Evolutionary conservation across 2,329 filamentous ascomycete species (phyloP).

Genomic region (Plenodomus tracheiphilus): DNA sequence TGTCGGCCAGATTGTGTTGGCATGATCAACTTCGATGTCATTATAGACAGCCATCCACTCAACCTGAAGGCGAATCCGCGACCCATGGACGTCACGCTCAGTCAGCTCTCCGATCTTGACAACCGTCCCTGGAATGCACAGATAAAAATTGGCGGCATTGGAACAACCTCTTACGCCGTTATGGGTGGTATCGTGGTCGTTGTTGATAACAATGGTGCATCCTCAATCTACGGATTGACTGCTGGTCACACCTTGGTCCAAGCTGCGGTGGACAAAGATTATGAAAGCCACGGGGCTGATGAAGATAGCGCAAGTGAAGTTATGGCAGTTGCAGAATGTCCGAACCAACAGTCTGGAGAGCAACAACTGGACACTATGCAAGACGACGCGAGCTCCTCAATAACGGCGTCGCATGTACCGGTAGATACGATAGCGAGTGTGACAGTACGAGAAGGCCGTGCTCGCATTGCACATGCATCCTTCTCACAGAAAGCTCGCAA

Average conservation of each 20-base stretch:
- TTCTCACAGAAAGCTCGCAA: conserved; percentile 1
- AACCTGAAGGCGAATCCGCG: background rate
- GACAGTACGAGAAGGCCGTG: background rate
- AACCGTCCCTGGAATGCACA: background rate
- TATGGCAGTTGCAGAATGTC: too few species aligned
- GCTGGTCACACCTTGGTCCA: conserved; percentile 1
- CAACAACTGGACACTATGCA: too few species aligned
- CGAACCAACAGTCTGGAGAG: too few species aligned
- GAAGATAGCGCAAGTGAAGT: too few species aligned
- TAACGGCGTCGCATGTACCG: too few species aligned
- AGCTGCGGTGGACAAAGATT: background rate
- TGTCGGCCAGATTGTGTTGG: conserved; percentile 2
- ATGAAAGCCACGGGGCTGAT: background rate
- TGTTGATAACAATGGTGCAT: background rate
- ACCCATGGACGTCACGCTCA: background rate
- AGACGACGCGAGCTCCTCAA: too few species aligned
- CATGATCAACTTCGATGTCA: conserved; percentile 2
- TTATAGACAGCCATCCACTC: conserved; percentile 2
- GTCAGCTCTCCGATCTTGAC: too few species aligned
- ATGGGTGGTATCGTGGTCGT: conserved; percentile 2
- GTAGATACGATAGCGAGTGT: background rate
- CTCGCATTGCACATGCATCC: background rate
- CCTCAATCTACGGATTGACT: conserved; percentile 3
- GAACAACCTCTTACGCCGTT: background rate
- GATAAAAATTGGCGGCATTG: background rate